Conservation (phyloP, 2,329 filamentous ascomycete genomes). For the Colletotrichum sp. region DNA sequence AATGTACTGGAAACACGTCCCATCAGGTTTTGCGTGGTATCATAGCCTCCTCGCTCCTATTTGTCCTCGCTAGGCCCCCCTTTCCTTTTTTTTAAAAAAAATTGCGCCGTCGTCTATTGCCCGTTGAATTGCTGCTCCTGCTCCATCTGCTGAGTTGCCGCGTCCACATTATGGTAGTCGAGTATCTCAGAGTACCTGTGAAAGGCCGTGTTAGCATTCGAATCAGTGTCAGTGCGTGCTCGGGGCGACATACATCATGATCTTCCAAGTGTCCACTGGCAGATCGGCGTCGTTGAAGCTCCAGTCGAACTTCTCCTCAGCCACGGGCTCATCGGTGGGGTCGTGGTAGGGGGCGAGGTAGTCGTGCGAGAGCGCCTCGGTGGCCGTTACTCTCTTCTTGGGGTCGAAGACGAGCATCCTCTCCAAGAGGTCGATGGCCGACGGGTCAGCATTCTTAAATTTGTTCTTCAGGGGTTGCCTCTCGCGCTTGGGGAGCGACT, state of each 20-base stretch:
- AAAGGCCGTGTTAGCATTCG: slow-evolving; percentile 1
- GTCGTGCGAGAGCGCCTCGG: slow-evolving; percentile 85
- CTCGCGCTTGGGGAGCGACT: slow-evolving; percentile 94
- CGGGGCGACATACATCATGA: slow-evolving; percentile 85
- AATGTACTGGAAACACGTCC: slow-evolving; percentile 23
- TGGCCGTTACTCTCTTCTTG: slow-evolving; percentile 90
- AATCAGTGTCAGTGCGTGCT: no score
- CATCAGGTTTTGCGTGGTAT: slow-evolving; percentile 24
- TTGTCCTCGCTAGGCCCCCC: background rate
- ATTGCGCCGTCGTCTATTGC: slow-evolving; percentile 30
- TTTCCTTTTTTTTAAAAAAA: background rate
- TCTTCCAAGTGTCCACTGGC: slow-evolving; percentile 99
- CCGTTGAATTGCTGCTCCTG: slow-evolving; percentile 41
- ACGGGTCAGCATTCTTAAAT: slow-evolving; percentile 91
- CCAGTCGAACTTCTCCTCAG: slow-evolving; percentile 99
- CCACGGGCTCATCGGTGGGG: slow-evolving; percentile 92
- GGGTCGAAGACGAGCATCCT: slow-evolving; percentile 98
- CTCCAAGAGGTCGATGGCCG: slow-evolving; percentile 89
- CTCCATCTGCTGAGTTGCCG: slow-evolving; percentile 29
- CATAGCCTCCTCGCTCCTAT: slow-evolving; percentile 17
- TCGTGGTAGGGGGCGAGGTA: slow-evolving; percentile 98
- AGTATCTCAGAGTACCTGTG: slow-evolving; percentile 97
- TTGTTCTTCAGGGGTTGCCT: slow-evolving; percentile 85
- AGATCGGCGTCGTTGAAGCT: slow-evolving; percentile 98
- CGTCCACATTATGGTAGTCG: slow-evolving; percentile 95